Evolutionary conservation across 2,329 filamentous ascomycete species (phyloP).

Genomic region (Aureobasidium mangrovei): DNA sequence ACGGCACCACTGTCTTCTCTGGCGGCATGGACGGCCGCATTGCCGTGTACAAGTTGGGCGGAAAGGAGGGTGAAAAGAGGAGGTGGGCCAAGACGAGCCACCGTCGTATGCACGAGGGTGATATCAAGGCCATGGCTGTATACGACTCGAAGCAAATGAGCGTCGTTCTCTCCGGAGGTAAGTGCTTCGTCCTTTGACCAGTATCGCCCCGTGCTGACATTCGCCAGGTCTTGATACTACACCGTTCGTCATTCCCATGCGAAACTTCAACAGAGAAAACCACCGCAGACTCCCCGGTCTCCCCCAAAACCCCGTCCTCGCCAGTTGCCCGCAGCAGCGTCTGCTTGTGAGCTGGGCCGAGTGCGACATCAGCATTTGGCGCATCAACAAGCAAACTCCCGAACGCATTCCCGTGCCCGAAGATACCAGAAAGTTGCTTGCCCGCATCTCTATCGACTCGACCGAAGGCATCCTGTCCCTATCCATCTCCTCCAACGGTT

Average conservation of each 20-base stretch:
- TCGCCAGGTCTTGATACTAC: conserved; percentile 69
- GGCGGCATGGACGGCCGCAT: conserved; percentile 88
- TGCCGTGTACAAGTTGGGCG: conserved; percentile 65
- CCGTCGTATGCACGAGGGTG: conserved; percentile 79
- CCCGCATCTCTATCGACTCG: conserved; percentile 37
- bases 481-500: conserved; percentile 61
- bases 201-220: neutral
- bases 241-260: conserved; percentile 73
- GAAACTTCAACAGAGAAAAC: conserved; percentile 67
- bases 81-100: conserved; percentile 84
- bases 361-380: conserved; percentile 77
- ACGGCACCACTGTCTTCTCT: conserved; percentile 76
- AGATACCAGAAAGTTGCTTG: conserved; percentile 36
- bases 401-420: conserved; percentile 19
- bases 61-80: conserved; percentile 36
- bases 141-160: conserved; percentile 80
- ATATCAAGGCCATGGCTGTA: conserved; percentile 88
- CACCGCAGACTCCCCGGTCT: conserved; percentile 75
- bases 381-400: conserved; percentile 37
- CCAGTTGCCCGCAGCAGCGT: conserved; percentile 63
- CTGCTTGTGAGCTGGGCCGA: conserved; percentile 90
- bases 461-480: conserved; percentile 78
- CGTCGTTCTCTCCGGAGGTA: conserved; percentile 84
- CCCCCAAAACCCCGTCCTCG: conserved; percentile 66
- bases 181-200: conserved; percentile 23